phyloP scores from a whole-genome alignment of 371 early-diverging fungal genomes.

The Mucor lusitanicus region DNA sequence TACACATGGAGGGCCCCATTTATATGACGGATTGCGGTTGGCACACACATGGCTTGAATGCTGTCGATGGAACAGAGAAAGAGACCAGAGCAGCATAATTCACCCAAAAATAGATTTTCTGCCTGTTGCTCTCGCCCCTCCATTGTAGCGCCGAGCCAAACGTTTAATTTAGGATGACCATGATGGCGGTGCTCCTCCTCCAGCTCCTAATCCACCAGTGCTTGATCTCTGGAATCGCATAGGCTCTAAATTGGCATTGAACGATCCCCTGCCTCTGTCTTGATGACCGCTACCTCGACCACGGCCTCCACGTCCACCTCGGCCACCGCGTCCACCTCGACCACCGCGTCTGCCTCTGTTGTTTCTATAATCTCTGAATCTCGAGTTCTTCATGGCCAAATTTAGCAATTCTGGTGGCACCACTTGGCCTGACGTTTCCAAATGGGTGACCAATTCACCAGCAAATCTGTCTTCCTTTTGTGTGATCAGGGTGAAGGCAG shows the following conservation, averaged over 20 bases:
- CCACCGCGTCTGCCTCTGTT: slow-evolving; percentile 45
- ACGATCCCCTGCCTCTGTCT: slow-evolving; percentile 17
- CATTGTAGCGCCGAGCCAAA: not conserved
- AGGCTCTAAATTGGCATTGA: slow-evolving; percentile 26
- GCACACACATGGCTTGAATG: too few species aligned
- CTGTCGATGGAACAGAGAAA: too few species aligned
- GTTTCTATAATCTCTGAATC: slow-evolving; percentile 58
- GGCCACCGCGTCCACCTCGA: slow-evolving; percentile 22
- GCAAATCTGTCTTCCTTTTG: slow-evolving; percentile 80
- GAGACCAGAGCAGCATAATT: too few species aligned
- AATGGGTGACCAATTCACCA: slow-evolving; percentile 72
- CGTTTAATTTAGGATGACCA: slow-evolving; percentile 9
- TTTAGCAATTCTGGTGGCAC: slow-evolving; percentile 67
- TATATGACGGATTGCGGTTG: too few species aligned
- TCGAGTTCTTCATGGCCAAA: slow-evolving; percentile 74
- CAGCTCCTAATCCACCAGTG: slow-evolving; percentile 30
- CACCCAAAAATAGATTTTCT: not conserved
- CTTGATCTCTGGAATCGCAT: slow-evolving; percentile 38
- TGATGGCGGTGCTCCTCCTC: slow-evolving; percentile 11
- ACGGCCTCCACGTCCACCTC: slow-evolving; percentile 38
- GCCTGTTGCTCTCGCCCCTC: not conserved
- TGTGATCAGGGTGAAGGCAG: slow-evolving; percentile 71
- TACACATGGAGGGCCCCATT: not conserved
- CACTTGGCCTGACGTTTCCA: slow-evolving; percentile 67
- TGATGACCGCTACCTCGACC: slow-evolving; percentile 40